A percentile compares a stretch with the other conserved stretches of the same genome.
Evolutionary conservation across 106 monocot species (phyloP).

Genomic region (Allium sativum): DNA sequence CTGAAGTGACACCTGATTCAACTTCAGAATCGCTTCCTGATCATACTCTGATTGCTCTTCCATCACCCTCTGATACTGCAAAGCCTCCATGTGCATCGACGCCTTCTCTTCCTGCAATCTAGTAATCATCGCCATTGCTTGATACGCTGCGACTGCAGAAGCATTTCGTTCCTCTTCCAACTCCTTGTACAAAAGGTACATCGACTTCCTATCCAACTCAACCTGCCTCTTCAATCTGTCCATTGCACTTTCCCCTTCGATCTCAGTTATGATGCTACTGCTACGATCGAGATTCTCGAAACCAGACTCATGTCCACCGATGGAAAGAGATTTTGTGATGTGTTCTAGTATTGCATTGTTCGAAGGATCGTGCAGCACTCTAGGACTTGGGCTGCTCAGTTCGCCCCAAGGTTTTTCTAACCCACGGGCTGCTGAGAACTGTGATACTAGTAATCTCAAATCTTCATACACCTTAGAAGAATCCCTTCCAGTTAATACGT

Average conservation of each 20-base stretch:
- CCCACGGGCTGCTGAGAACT: conserved; percentile 3
- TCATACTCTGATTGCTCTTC: conserved; percentile 92
- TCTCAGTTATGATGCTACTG: conserved; percentile 60
- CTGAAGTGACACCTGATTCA: conserved; percentile 36
- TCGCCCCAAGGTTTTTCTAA: conserved; percentile 9
- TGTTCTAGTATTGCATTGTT: conserved; percentile 20
- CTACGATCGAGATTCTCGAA: conserved; percentile 63
- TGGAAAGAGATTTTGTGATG: conserved; percentile 34
- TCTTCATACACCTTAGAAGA: conserved; percentile 2
- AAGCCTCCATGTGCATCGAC: conserved; percentile 90
- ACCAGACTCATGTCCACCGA: conserved; percentile 55
- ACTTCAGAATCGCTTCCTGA: conserved; percentile 61
- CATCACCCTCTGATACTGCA: conserved; percentile 93
- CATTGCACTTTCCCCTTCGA: conserved; percentile 60
- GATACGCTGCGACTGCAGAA: conserved; percentile 80
- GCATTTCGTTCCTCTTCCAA: conserved; percentile 91
- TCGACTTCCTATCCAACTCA: conserved; percentile 73
- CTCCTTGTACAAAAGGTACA: conserved; percentile 60
- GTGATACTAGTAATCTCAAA: conserved; percentile 5
- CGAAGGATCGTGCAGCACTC: conserved; percentile 22
- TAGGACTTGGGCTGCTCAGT: conserved; percentile 7
- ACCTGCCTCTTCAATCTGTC: conserved; percentile 55
- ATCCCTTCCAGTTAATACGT: conserved; percentile 3
- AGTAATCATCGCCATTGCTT: conserved; percentile 94
- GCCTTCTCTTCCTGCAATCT: conserved; percentile 97